These are phyloP conservation scores for Starmerella kuoi DNA, from an alignment of 805 yeast species.

Conservation along the genomic window DNA sequence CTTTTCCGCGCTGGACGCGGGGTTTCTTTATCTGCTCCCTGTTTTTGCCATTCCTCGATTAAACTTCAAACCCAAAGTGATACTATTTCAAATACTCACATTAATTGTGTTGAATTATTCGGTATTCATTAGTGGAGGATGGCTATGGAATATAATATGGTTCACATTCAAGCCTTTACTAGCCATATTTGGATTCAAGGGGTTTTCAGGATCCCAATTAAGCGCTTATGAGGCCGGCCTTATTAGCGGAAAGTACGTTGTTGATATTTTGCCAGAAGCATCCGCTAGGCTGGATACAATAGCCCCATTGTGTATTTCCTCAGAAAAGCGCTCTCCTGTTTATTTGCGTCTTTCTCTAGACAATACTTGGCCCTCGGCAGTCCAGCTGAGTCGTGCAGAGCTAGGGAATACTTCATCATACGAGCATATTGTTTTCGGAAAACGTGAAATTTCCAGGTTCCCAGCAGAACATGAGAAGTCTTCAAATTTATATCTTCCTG, in stretches of 20 bases:
- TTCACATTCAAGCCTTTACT: conserved; percentile 8
- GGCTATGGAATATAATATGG: conserved; percentile 12
- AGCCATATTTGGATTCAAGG: not conserved
- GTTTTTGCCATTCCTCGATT: conserved; percentile 64
- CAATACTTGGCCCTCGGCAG: conserved; percentile 51
- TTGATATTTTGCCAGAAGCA: conserved; percentile 82
- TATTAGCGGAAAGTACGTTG: conserved; percentile 60
- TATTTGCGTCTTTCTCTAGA: conserved; percentile 67
- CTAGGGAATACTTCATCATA: conserved; percentile 6
- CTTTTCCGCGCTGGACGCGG: conserved; percentile 59
- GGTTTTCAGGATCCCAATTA: not conserved
- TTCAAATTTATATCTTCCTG: conserved; percentile 43
- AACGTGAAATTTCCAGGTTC: conserved; percentile 39
- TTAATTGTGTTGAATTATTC: conserved; percentile 37
- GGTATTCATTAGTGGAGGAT: conserved; percentile 38
- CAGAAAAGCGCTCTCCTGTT: conserved; percentile 20
- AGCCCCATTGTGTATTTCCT: conserved; percentile 44
- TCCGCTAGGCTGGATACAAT: conserved; percentile 60
- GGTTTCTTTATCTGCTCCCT: conserved; percentile 59
- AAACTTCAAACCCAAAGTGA: conserved; percentile 46
- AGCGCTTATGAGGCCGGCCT: not conserved
- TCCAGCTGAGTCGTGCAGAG: conserved; percentile 41
- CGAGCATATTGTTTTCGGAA: conserved; percentile 39
- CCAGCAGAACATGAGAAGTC: conserved; percentile 9
- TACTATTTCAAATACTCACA: conserved; percentile 37